phyloP scores from a whole-genome alignment of 805 yeast species.

The Jamesozyma rosinii region DNA sequence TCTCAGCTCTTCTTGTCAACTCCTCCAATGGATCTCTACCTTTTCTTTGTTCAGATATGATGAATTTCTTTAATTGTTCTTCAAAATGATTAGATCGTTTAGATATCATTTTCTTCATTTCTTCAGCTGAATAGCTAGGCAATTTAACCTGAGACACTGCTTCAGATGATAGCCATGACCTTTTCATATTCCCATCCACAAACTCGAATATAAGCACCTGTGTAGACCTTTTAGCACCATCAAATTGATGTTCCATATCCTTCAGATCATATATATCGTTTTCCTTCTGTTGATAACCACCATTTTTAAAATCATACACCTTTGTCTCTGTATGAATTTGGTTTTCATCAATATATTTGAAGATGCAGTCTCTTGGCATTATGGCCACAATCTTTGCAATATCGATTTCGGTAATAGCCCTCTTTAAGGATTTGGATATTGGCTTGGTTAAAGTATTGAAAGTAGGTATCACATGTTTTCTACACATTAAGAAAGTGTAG shows the following conservation, averaged over 20 bases:
- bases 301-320: constrained; percentile 31
- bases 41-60: constrained; percentile 22
- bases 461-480: constrained; percentile 52
- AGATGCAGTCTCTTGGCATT: constrained; percentile 59
- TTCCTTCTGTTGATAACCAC: constrained; percentile 50
- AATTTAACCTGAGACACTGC: constrained; percentile 36
- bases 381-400: constrained; percentile 54
- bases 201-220: constrained; percentile 70
- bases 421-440: constrained; percentile 40
- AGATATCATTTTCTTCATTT: constrained; percentile 50
- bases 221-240: constrained; percentile 29
- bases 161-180: constrained; percentile 39
- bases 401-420: constrained; percentile 42
- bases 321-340: constrained; percentile 39
- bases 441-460: constrained; percentile 45
- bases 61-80: constrained; percentile 31
- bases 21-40: constrained; percentile 35
- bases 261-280: constrained; percentile 44
- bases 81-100: constrained; percentile 49
- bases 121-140: constrained; percentile 45
- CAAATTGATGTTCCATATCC: constrained; percentile 28
- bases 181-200: constrained; percentile 51
- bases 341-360: constrained; percentile 73
- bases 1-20: constrained; percentile 32
- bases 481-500: constrained; percentile 51